Percentiles rank a stretch among this genome's conserved stretches.
Conservation (phyloP, 495 filamentous ascomycete species). For the Aspergillus sclerotioniger region DNA sequence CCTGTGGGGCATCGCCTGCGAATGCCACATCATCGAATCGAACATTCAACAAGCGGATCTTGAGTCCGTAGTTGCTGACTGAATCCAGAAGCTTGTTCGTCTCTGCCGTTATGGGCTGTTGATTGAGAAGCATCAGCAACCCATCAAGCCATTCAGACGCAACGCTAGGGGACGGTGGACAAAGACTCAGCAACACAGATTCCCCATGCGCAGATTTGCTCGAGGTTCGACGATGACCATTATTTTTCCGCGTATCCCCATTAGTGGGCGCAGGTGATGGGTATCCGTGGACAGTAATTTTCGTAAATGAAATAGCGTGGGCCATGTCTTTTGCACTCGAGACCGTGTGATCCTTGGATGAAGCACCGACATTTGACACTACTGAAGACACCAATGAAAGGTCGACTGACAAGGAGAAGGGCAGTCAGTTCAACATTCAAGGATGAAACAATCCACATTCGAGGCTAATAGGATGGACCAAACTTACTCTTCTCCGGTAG, state of each 20-base stretch:
- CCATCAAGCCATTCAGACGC: constrained; percentile 98
- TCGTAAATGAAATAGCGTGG: constrained; percentile 61
- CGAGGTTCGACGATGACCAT: constrained; percentile 33
- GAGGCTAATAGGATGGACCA: neutral
- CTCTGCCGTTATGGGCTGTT: constrained; percentile 94
- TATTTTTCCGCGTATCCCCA: constrained; percentile 25
- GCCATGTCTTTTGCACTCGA: constrained; percentile 53
- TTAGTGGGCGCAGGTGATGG: constrained; percentile 27
- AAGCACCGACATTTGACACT: constrained; percentile 81
- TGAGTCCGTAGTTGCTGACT: constrained; percentile 85
- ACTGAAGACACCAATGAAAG: constrained; percentile 87
- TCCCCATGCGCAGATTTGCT: constrained; percentile 50
- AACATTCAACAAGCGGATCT: constrained; percentile 91
- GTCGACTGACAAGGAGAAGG: constrained; percentile 57
- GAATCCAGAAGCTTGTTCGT: constrained; percentile 84
- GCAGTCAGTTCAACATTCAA: constrained; percentile 11
- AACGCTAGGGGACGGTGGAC: constrained; percentile 74
- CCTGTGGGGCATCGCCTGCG: constrained; percentile 42
- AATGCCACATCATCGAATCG: constrained; percentile 69
- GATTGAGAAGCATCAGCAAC: constrained; percentile 89
- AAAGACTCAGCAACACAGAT: constrained; percentile 70
- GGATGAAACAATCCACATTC: neutral
- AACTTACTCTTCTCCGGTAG: constrained; percentile 71
- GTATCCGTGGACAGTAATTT: constrained; percentile 88
- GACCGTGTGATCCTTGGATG: constrained; percentile 47